Evolutionary conservation across 2,329 filamentous ascomycete species (phyloP), one percentile per base, ranked within the genome.

Genomic region (Xylaria sp.): DNA sequence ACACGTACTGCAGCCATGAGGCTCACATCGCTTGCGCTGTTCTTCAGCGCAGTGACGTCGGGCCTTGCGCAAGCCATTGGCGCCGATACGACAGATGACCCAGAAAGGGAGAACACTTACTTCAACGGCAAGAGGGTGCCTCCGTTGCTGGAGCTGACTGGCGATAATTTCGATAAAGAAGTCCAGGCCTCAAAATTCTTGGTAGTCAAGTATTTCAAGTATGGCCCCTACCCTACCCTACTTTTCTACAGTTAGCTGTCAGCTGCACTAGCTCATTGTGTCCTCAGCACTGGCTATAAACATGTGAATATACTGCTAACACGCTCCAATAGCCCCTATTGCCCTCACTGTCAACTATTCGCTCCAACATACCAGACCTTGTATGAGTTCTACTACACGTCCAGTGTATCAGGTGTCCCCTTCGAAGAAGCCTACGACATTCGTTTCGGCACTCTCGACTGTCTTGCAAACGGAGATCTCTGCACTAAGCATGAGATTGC

Each of bases 301-400:
- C 9, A 47, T 38, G 6, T 4, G 28, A 61, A 19, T 61, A 25
- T 25, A 31, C 23, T 35, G 47, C 61, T 66, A 28, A 66, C 55
- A 21, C 42, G 21, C 47, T 50, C 72, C 70, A 81, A 7, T 12
- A 87, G 85, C 70, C 85, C 85, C 11, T 86, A 81, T 68, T 88
- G 85, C 77, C 84, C 83, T 49, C 92, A 97, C 77, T 97, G 94
- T 80, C 84, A 84, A 75, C 82, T 84, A 52, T 91, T 92, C 72
- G 92, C 92, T 55, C 95, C 95, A 7, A 89, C 87, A 53, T 97
- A 88, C 83, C 93, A 98, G 78, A 97, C 94, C 4, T 78, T 94
- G 14, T 97, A 98, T 82, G 95, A 99, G 79, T 97, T 89, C 78
- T 99, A 97, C 80, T 82, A 92, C 80, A 97, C 94, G 38, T 95